These are phyloP conservation scores for Gossypium turneri DNA, from an alignment of 345 rosid genomes.

Conservation along the genomic window DNA sequence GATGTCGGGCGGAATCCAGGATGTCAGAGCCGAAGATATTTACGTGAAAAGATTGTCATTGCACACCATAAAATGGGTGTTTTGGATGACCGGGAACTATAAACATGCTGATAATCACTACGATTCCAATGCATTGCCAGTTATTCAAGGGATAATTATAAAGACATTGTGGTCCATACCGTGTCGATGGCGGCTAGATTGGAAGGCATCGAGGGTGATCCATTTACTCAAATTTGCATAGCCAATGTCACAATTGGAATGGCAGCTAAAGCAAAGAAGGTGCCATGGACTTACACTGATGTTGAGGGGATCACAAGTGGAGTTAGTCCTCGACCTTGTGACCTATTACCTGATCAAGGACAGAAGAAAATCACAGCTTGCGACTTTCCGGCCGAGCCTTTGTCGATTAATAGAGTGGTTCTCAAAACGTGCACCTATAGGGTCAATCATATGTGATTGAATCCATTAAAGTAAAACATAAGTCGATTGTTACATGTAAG, in stretches of 20 bases:
- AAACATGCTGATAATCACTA: slow-evolving; percentile 60
- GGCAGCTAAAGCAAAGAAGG: slow-evolving; percentile 55
- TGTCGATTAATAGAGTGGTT: slow-evolving; percentile 64
- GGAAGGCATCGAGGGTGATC: slow-evolving; percentile 59
- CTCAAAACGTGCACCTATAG: slow-evolving; percentile 46
- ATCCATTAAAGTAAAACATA: not conserved
- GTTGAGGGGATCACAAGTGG: slow-evolving; percentile 47
- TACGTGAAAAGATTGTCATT: slow-evolving; percentile 50
- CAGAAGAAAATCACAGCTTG: slow-evolving; percentile 35
- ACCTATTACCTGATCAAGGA: slow-evolving; percentile 44
- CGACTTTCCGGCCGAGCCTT: slow-evolving; percentile 48
- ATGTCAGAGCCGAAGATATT: slow-evolving; percentile 70
- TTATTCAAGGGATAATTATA: slow-evolving; percentile 52
- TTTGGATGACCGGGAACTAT: slow-evolving; percentile 73
- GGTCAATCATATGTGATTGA: slow-evolving; percentile 25
- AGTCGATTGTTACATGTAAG: not conserved
- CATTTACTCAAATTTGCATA: slow-evolving; percentile 63
- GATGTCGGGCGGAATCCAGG: slow-evolving; percentile 75
- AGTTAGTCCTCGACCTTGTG: slow-evolving; percentile 53
- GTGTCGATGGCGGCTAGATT: slow-evolving; percentile 59
- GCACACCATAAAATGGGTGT: slow-evolving; percentile 78
- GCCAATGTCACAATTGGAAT: slow-evolving; percentile 58
- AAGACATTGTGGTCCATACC: slow-evolving; percentile 60
- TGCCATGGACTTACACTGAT: slow-evolving; percentile 65
- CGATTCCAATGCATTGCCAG: slow-evolving; percentile 64